Base-by-base conservation (phyloP, 2,329 filamentous ascomycete genomes). In the Tolypocladium nubicola region DNA sequence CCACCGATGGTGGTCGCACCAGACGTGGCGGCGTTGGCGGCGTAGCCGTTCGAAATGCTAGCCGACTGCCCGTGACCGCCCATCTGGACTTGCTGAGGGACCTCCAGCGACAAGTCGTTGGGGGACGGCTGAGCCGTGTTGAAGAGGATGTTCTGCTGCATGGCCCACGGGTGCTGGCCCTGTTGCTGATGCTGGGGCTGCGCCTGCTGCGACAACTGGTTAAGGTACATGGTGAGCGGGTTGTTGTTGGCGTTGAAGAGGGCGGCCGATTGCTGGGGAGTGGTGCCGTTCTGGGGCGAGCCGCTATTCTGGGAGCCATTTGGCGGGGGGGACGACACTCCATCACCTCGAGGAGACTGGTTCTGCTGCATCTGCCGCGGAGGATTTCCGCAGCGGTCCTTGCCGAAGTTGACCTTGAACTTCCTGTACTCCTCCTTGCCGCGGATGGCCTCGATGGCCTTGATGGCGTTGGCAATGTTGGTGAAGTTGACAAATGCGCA, bases 381-480 rank as follows among this genome's bases (percentile, higher is more conserved):
- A 55, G 94, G 88, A 75, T 99, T 99, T 64, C 94, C 94, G 67
- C 94, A 99, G 57, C 94, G 86, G 70, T 99, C 94, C 78, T 99
- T 99, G 74, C 94, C 94, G 70, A 99, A 99, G 78, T 99, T 99
- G 72, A 99, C 93, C 82, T 99, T 99, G 85, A 99, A 99, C 66
- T 94, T 87, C 74, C 86, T 90, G 80, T 99, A 99, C 68, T 99
- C 94, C 49, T 97, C 94, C 69, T 92, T 91, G 68, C 91, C 89
- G 58, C 94, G 86, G 62, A 99, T 86, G 26, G 92, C 94, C 75
- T 99, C 94, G 63, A 99, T 99, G 1, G 94, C 94, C 79, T 99
- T 99, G 79, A 99, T 99, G 54, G 94, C 94, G 66, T 99, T 99
- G 69, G 94, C 94, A 70, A 99, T 99, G 76, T 99, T 99, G 70